These are phyloP conservation scores for Taiozyma sp. DNA, from an alignment of 1,139 yeast genomes.

Conservation along the genomic window DNA sequence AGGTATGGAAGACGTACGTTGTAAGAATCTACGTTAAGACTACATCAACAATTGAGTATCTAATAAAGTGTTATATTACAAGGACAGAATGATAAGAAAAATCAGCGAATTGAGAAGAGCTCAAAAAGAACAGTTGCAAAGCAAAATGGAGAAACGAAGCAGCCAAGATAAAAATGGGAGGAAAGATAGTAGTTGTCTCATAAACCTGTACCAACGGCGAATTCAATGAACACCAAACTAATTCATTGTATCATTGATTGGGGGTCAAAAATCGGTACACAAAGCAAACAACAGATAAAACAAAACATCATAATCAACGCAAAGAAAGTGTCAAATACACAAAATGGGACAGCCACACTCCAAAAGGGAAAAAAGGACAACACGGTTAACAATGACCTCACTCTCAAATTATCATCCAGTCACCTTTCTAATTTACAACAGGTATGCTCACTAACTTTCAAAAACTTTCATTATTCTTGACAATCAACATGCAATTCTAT, in stretches of 20 bases:
- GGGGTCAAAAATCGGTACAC: background rate
- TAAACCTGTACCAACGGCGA: background rate
- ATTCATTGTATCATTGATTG: too few relatives aligned
- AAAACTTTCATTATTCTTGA: background rate
- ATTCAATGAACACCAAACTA: background rate
- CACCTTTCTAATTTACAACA: background rate
- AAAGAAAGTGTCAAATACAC: background rate
- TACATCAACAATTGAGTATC: background rate
- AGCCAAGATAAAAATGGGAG: background rate
- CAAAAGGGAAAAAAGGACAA: background rate
- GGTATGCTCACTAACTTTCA: background rate
- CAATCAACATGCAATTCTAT: background rate
- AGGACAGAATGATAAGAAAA: background rate
- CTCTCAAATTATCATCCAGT: background rate
- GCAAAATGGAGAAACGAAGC: background rate
- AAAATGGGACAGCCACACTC: background rate
- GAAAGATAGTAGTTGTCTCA: background rate
- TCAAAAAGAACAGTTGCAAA: background rate
- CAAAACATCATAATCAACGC: background rate
- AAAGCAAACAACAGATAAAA: background rate
- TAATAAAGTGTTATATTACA: background rate
- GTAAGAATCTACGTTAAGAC: background rate
- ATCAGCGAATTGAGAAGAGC: background rate
- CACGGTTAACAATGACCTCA: background rate
- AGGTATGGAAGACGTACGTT: too few relatives aligned